These are phyloP conservation scores for Sordariomycetes sp. DNA, from an alignment of 2,329 filamentous ascomycete genomes.

Conservation along the genomic window DNA sequence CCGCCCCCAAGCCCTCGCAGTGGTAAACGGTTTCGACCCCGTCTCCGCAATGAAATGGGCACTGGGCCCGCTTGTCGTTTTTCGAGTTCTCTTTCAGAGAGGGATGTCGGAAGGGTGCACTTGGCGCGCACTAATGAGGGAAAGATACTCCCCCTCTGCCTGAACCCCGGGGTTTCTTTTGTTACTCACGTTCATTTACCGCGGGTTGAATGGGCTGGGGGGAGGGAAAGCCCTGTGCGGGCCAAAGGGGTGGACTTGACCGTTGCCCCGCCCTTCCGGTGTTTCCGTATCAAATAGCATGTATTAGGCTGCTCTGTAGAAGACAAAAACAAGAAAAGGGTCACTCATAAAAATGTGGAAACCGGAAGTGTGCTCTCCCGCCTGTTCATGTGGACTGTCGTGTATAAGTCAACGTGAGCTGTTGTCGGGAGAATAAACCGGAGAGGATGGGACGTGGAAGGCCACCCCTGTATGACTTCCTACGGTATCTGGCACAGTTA, in stretches of 20 bases:
- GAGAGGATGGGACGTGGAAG: background rate
- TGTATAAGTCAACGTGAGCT: background rate
- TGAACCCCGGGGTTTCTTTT: slow-evolving; percentile 2
- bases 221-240: slow-evolving; percentile 98
- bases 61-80: slow-evolving; percentile 2
- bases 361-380: background rate
- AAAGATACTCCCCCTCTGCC: slow-evolving; percentile 75
- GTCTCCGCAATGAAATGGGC: background rate
- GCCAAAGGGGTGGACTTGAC: slow-evolving; percentile 78
- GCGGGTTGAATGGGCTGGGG: slow-evolving; percentile 15
- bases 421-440: background rate
- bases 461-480: background rate
- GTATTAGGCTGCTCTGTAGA: background rate
- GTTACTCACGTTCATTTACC: slow-evolving; percentile 8
- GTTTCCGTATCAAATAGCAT: slow-evolving; percentile 1
- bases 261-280: slow-evolving; percentile 55
- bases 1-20: slow-evolving; percentile 35
- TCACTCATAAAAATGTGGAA: background rate
- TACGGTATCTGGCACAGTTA: no score
- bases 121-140: slow-evolving; percentile 88
- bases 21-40: slow-evolving; percentile 29
- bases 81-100: background rate
- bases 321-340: background rate
- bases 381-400: background rate
- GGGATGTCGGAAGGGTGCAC: slow-evolving; percentile 7